A percentile compares a stretch with the other conserved stretches of the same genome.
Conservation (phyloP, 441 rosid genomes). For the Brassica balearica region DNA sequence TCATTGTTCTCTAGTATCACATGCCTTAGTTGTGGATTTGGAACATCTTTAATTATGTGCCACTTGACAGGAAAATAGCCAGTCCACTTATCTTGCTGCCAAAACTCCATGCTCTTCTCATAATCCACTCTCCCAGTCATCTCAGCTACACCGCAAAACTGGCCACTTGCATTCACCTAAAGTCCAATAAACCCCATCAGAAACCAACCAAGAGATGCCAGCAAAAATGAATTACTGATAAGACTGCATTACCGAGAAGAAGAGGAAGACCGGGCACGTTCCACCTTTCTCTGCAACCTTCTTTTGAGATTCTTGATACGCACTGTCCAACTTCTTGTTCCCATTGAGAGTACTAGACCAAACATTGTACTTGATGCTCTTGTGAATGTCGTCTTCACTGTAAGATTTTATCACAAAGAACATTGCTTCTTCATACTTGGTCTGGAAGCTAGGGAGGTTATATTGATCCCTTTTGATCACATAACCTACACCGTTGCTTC, state of each 20-base stretch:
- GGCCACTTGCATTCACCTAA: constrained; percentile 62
- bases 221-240: background rate
- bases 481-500: constrained; percentile 40
- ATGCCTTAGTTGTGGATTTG: constrained; percentile 56
- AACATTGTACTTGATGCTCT: constrained; percentile 59
- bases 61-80: constrained; percentile 56
- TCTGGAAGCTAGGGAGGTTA: constrained; percentile 50
- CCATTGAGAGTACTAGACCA: constrained; percentile 65
- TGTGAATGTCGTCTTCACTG: constrained; percentile 60
- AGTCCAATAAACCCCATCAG: constrained; percentile 12
- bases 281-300: constrained; percentile 45
- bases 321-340: constrained; percentile 53
- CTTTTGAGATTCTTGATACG: constrained; percentile 50
- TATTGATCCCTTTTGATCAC: constrained; percentile 47
- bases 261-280: constrained; percentile 55
- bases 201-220: background rate
- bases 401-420: constrained; percentile 61
- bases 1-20: constrained; percentile 58
- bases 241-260: constrained; percentile 51
- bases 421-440: constrained; percentile 49
- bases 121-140: constrained; percentile 53
- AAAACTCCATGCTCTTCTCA: constrained; percentile 55
- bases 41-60: constrained; percentile 59
- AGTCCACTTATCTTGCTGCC: constrained; percentile 64
- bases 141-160: constrained; percentile 60